Conservation (phyloP, 768 basidiomycete genomes). For the Hypholoma sublateritium region DNA sequence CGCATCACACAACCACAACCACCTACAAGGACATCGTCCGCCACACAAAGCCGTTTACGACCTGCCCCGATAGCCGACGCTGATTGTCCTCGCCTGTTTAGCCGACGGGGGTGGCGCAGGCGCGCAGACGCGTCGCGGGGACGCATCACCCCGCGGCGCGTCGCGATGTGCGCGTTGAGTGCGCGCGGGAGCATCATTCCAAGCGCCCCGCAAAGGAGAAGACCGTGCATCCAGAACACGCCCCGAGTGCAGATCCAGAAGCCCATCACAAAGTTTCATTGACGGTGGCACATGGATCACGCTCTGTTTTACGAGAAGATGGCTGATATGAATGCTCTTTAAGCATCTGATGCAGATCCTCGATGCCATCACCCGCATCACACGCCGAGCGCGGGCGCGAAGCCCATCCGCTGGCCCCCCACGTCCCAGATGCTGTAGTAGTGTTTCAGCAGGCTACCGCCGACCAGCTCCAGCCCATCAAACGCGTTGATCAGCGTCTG, state of each 20-base stretch:
- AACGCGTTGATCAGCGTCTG: conserved; percentile 63
- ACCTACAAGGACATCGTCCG: background rate
- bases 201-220: background rate
- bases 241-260: background rate
- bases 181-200: no score
- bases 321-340: background rate
- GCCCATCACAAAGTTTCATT: conserved; percentile 2
- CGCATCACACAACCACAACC: background rate
- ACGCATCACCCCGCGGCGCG: background rate
- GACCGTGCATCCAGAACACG: background rate
- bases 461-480: conserved; percentile 50
- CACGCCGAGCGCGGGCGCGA: conserved; percentile 41
- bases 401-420: conserved; percentile 47
- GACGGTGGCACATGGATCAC: background rate
- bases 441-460: conserved; percentile 57
- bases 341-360: conserved; percentile 7
- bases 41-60: background rate
- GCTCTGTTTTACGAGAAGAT: background rate
- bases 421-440: conserved; percentile 63
- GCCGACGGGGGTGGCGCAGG: background rate
- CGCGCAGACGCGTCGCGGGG: background rate
- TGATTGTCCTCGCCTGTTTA: conserved; percentile 4
- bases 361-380: conserved; percentile 10
- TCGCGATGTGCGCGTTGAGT: no score
- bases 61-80: conserved; percentile 1